Evolutionary conservation across 1,284 basidiomycete species (phyloP), one percentile per base, ranked within the genome.

Genomic region (Kalmanozyma brasiliensis): DNA sequence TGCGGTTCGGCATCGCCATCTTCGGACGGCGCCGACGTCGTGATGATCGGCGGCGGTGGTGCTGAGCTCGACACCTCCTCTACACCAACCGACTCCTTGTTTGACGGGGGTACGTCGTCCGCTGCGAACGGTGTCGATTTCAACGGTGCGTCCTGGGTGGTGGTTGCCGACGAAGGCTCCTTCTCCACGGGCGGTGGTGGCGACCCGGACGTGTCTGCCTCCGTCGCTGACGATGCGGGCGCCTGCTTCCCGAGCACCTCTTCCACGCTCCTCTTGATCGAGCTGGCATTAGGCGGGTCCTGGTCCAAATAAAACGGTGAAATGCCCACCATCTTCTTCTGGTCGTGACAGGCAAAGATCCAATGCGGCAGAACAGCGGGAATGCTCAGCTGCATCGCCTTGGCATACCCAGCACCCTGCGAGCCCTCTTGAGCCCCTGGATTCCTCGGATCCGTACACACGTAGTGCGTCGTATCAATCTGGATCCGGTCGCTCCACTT

Each of bases 401-500:
- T 81, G 30, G 42, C 42, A 37, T 76, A 80, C 13, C 55, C 63
- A 16, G 49, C 44, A 4, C 68, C 63, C 33, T 62, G 59, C 17
- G 49, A 43, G 16, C 53, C 65, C 11, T 48, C 46, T 6, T 37
- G 47, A 4, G 52, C 67, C 34, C 58, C 64, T 17, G 74, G 66
- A 30, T 70, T 72, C 17, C 74, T 55, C 14, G 77, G 73, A 37
- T 73, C 63, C 11, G 77, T 73, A 52, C 77, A 78, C 17, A 82
- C 49, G 32, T 75, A 73, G 46, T 82, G 80, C 11, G 80, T 81
- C 1, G 80, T 82, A 22, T 82, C 80, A 38, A 98, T 94, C 84
- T 94, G 92, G 23, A 99, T 94, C 73, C 89, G 90, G 69, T 94
- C 91, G 72, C 89, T 91, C 88, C 90, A 93, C 23, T 67, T 66